Conservation (phyloP, 2,329 filamentous ascomycete species). For the Cordyceps sp. region DNA sequence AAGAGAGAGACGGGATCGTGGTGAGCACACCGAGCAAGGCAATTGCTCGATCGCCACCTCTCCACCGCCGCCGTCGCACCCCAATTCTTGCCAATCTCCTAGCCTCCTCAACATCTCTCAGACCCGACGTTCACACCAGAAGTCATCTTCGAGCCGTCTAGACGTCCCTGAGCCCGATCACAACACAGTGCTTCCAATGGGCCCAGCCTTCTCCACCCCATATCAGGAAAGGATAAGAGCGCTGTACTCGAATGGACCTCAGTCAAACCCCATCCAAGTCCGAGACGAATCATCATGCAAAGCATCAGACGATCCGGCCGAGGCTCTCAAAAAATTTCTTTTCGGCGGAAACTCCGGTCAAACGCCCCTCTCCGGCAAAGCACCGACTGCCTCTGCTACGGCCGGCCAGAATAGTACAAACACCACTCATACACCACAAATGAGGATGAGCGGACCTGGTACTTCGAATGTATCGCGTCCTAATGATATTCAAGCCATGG, state of each 20-base stretch:
- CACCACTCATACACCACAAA: background rate
- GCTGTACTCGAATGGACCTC: conserved; percentile 21
- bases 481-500: conserved; percentile 29
- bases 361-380: no score
- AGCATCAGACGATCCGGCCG: conserved; percentile 17
- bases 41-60: conserved; percentile 6
- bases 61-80: conserved; percentile 31
- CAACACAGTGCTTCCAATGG: conserved; percentile 35
- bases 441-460: conserved; percentile 2
- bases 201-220: conserved; percentile 51
- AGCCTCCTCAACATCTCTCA: conserved; percentile 10
- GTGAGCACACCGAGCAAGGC: conserved; percentile 20
- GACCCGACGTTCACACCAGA: conserved; percentile 8
- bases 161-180: conserved; percentile 43
- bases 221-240: conserved; percentile 45
- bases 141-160: conserved; percentile 9
- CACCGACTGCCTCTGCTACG: no score
- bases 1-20: conserved; percentile 41
- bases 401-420: background rate
- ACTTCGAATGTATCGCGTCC: conserved; percentile 4
- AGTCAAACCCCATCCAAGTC: conserved; percentile 4
- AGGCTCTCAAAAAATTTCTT: conserved; percentile 40
- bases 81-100: conserved; percentile 9
- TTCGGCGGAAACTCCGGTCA: conserved; percentile 23
- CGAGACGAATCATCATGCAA: conserved; percentile 3